Base-by-base conservation (phyloP, 768 basidiomycete genomes). In the Solioccasus polychromus region DNA sequence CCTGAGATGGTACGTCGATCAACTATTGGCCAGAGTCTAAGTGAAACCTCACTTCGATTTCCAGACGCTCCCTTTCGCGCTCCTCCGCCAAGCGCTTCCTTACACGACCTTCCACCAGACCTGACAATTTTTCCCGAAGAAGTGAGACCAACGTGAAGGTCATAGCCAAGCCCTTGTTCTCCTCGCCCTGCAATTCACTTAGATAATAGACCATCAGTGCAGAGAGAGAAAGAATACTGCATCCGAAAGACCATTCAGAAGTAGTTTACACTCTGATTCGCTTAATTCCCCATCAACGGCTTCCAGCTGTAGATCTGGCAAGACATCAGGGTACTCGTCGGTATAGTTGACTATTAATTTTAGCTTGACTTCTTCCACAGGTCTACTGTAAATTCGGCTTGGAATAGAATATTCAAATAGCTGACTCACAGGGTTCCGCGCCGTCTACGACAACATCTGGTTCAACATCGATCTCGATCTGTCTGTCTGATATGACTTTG, bases 131-230 rank as follows among this genome's bases (percentile, higher is more conserved):
- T 66, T 97, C 93, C 52, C 88, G 76, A 35, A 96, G 76, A 56
- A 88, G 84, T 1, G 88, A 85, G 10, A 92, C 84, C 15, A 99
- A 74, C 0, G 95, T 92, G 62, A 96, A 99, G 15, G 93, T 94
- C 93, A 98, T 97, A 3, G 96, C 93, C 86, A 94, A 94, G 34
- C 92, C 92, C 18, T 91, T 59, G 63, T 88, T 92, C 60, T 93
- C 91, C 60, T 85, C 79, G 44, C 87, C 88, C 86, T 89, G 47
- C 25, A 38, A 30, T 19, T 26, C 23, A 28, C 38, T 48, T 43
- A 24, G 42, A 26, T 17, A 30, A n/a, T 26, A 26, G 9, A 12
- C 18, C 23, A 14, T 24, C 26, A 31, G 34, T 32, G 34, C 48
- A 24, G n/a, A 44, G 32, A 23, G 12, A 31, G 69, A 2, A 5